phyloP scores from a whole-genome alignment of 208 protist genomes.

The Leishmania turanica region DNA sequence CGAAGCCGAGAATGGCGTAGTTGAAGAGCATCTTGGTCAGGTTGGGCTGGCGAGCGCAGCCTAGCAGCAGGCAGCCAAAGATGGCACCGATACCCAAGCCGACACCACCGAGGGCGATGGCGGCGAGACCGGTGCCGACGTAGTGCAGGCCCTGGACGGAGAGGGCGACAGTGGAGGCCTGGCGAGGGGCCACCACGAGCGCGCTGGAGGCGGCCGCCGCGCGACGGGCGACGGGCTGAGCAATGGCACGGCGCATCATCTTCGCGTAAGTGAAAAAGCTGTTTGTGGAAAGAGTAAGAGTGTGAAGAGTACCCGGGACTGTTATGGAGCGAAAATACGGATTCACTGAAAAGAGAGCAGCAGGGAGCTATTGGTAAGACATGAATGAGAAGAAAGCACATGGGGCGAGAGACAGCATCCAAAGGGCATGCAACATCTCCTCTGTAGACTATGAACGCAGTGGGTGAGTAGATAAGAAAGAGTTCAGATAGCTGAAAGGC shows the following conservation, averaged over 20 bases:
- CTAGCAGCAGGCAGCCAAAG: slow-evolving; percentile 86
- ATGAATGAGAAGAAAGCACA: not conserved
- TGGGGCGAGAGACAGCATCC: not conserved
- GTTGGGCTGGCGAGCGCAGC: slow-evolving; percentile 91
- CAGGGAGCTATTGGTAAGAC: not conserved
- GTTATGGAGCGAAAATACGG: not conserved
- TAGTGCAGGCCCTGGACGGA: slow-evolving; percentile 92
- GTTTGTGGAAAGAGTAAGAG: slow-evolving; percentile 5
- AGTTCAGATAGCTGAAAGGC: not conserved
- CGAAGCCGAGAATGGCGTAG: slow-evolving; percentile 94
- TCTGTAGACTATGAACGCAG: not conserved
- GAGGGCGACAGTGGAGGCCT: slow-evolving; percentile 87
- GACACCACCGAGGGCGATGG: slow-evolving; percentile 90
- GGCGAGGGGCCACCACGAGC: slow-evolving; percentile 53
- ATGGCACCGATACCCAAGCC: slow-evolving; percentile 92
- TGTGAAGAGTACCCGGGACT: not conserved
- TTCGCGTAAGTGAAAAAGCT: slow-evolving; percentile 20
- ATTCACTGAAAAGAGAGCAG: not conserved
- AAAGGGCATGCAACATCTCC: not conserved
- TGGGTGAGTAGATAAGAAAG: not conserved
- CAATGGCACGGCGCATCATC: slow-evolving; percentile 80
- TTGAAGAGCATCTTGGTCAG: slow-evolving; percentile 93
- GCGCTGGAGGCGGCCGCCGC: slow-evolving; percentile 42
- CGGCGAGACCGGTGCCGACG: slow-evolving; percentile 90
- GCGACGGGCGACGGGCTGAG: slow-evolving; percentile 53